Evolutionary conservation across 169 alveolate species (phyloP).

Genomic region (Hepatocystis sp.): DNA sequence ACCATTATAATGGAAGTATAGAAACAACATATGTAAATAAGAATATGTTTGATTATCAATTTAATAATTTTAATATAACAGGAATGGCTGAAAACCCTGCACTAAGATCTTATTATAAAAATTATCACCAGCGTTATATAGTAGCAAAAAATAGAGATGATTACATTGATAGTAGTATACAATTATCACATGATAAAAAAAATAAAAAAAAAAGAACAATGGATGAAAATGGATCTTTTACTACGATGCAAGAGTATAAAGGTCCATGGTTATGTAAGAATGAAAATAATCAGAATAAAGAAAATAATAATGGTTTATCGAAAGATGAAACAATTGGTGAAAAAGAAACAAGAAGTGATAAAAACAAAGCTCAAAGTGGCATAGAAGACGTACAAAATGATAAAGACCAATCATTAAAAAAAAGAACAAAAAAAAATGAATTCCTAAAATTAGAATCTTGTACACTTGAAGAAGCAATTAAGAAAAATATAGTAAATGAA

Average conservation of each 20-base stretch:
- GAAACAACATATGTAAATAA: constrained; percentile 67
- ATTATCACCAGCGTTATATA: constrained; percentile 10
- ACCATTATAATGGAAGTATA: constrained; percentile 65
- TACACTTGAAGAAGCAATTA: constrained; percentile 61
- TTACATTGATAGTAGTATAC: no score
- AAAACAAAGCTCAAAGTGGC: constrained; percentile 1
- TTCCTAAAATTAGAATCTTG: no score
- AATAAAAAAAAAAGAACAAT: no score
- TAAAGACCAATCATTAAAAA: no score
- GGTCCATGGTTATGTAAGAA: no score
- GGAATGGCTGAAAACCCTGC: constrained; percentile 74
- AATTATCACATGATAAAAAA: no score
- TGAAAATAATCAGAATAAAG: no score
- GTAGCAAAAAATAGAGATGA: no score
- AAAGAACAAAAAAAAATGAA: no score
- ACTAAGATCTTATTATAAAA: constrained; percentile 43
- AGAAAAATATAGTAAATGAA: constrained; percentile 41
- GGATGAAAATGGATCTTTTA: no score
- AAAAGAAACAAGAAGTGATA: constrained; percentile 8
- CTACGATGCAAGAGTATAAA: no score
- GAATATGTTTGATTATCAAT: constrained; percentile 71
- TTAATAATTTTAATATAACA: constrained; percentile 60
- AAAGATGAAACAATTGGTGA: constrained; percentile 12
- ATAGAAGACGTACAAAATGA: constrained; percentile 20
- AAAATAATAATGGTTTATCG: no score